These are phyloP conservation scores for Onygenales sp. DNA, from an alignment of 2,329 filamentous ascomycete genomes.

Conservation along the genomic window DNA sequence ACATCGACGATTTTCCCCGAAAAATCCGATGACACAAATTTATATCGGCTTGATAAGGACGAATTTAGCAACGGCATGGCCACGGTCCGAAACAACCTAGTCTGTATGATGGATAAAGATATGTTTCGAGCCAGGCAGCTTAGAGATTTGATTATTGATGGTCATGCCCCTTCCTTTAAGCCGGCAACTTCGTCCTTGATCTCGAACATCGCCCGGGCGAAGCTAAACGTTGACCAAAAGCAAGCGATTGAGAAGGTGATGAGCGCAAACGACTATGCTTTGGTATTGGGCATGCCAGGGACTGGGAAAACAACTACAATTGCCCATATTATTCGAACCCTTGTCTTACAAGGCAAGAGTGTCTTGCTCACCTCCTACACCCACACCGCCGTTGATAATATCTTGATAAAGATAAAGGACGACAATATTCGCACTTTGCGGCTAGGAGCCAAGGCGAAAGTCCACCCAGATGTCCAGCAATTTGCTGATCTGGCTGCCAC, in stretches of 20 bases:
- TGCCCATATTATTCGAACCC: slow-evolving; percentile 85
- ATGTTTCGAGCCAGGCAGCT: slow-evolving; percentile 62
- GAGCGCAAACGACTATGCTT: slow-evolving; percentile 86
- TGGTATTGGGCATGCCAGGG: slow-evolving; percentile 97
- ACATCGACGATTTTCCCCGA: slow-evolving; percentile 15
- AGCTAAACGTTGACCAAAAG: slow-evolving; percentile 79
- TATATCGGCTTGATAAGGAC: slow-evolving; percentile 89
- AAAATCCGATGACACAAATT: slow-evolving; percentile 41
- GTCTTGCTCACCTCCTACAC: slow-evolving; percentile 93
- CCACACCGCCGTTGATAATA: slow-evolving; percentile 96
- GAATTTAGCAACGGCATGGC: slow-evolving; percentile 99
- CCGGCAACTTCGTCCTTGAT: slow-evolving; percentile 23
- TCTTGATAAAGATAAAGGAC: slow-evolving; percentile 77
- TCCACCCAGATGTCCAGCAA: slow-evolving; percentile 76
- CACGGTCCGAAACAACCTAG: slow-evolving; percentile 82
- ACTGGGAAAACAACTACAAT: slow-evolving; percentile 98
- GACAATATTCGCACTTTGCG: slow-evolving; percentile 71
- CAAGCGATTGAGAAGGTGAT: slow-evolving; percentile 89
- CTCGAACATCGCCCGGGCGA: slow-evolving; percentile 50
- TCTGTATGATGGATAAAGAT: slow-evolving; percentile 80
- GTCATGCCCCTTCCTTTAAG: slow-evolving; percentile 65
- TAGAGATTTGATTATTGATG: slow-evolving; percentile 70
- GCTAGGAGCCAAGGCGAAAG: slow-evolving; percentile 74
- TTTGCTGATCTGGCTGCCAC: slow-evolving; percentile 73
- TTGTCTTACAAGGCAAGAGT: slow-evolving; percentile 82